Percentiles rank a stretch among this genome's conserved stretches.
phyloP scores from a whole-genome alignment of 148 eudicot species.

The Amaranthus palmeri region DNA sequence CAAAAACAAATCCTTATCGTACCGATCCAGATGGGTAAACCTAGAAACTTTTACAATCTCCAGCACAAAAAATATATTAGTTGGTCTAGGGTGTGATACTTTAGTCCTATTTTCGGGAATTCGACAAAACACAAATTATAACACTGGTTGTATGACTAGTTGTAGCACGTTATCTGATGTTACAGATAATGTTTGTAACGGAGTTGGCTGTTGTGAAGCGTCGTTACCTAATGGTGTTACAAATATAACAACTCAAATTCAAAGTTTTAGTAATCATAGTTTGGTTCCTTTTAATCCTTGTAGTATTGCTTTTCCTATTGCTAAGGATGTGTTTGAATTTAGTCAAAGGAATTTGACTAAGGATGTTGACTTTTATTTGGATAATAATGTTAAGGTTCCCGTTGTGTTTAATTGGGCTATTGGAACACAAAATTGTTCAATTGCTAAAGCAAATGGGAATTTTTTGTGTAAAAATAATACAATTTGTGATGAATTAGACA shows the following conservation, averaged over 20 bases:
- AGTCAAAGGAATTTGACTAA: background rate
- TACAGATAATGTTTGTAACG: background rate
- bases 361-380: background rate
- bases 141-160: conserved; percentile 7
- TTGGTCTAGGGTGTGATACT: conserved; percentile 13
- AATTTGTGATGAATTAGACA: background rate
- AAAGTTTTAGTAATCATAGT: background rate
- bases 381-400: background rate
- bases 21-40: background rate
- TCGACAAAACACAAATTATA: background rate
- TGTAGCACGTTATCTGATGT: background rate
- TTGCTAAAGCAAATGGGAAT: conserved; percentile 4
- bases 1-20: background rate
- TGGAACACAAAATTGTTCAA: conserved; percentile 14
- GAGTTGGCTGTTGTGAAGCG: conserved; percentile 15
- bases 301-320: conserved; percentile 7
- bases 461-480: conserved; percentile 18
- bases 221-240: background rate
- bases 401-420: conserved; percentile 19
- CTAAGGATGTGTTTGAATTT: conserved; percentile 6
- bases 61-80: background rate
- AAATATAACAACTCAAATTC: background rate
- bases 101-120: background rate
- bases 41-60: background rate
- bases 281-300: background rate